Base-by-base conservation (phyloP, 345 rosid species). In the Populus nigra region DNA sequence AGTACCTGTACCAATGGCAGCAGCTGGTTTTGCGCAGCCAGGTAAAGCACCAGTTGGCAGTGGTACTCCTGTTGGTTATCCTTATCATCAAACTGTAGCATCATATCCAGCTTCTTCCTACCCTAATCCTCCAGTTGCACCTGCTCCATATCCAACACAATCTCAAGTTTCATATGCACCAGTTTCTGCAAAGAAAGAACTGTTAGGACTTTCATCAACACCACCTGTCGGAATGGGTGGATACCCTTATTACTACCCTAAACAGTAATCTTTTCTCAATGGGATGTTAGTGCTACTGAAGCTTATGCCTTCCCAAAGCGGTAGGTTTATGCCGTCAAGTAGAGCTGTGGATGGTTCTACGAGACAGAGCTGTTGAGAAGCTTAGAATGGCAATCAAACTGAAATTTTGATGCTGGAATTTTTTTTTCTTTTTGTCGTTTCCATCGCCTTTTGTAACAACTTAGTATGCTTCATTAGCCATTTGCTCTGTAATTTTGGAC, bases 211-310 rank as follows among this genome's bases (percentile, higher is more conserved):
- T 36, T 84, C 84, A 12, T 76, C 83, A 16, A 27, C 82, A 62
- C 12, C 85, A 41, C 83, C 84, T 47, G 70, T 85, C 74, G 90
- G 87, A 76, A 86, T 90, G 88, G 86, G 86, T 50, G 89, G 88
- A 25, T 88, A 84, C 74, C 89, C 88, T 1, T 87, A 79, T 76
- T 87, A 79, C 71, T 39, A 71, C 66, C 85, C 82, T 13, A 76
- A 72, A 72, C 77, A 72, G 61, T 78, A 18, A 72, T 22, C 47
- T 75, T 62, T 3, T 33, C 5, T n/a, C 57, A 68, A 18, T 20
- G 23, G 1, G 23, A 31, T 62, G 25, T 35, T 9, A 33, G 5
- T 65, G 36, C 35, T 68, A 35, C 38, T 43, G 18, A n/a, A 25
- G 59, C 35, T 41, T 6, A 0, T 12, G 36, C 70, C 57, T 33